Evolutionary conservation across 1,284 basidiomycete species (phyloP).

Genomic region (Leccinum solheimii): DNA sequence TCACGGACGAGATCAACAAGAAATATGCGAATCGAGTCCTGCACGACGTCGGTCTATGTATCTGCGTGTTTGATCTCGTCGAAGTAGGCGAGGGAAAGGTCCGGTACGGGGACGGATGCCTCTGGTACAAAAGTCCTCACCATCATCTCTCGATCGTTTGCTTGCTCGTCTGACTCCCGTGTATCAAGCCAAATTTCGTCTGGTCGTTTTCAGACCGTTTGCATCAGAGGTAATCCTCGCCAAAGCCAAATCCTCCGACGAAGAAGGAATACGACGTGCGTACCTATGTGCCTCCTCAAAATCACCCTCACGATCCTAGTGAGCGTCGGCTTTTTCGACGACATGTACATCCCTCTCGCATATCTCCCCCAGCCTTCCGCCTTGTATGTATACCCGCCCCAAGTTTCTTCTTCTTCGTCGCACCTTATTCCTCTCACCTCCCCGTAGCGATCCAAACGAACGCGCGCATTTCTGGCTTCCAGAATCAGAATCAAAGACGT

Average conservation of each 20-base stretch:
- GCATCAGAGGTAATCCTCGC: constrained; percentile 88
- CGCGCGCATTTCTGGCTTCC: constrained; percentile 83
- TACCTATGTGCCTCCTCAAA: constrained; percentile 9
- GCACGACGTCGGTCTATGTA: constrained; percentile 89
- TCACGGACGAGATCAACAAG: constrained; percentile 82
- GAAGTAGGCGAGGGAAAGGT: constrained; percentile 90
- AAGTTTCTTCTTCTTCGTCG: not conserved
- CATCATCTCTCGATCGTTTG: not conserved
- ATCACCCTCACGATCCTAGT: constrained; percentile 48
- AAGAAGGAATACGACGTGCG: constrained; percentile 81
- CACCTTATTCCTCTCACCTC: not conserved
- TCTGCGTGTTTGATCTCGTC: constrained; percentile 86
- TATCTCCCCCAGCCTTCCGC: constrained; percentile 78
- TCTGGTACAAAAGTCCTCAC: constrained; percentile 87
- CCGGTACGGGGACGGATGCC: constrained; percentile 90
- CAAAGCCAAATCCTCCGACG: constrained; percentile 82
- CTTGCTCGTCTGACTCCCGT: constrained; percentile 5
- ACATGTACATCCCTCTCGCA: constrained; percentile 77
- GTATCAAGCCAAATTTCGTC: constrained; percentile 78
- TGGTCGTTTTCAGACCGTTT: constrained; percentile 93
- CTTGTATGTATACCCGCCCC: constrained; percentile 54
- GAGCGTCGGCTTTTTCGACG: constrained; percentile 91
- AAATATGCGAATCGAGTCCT: constrained; percentile 94
- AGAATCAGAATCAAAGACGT: constrained; percentile 53
- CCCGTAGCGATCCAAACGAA: constrained; percentile 72